phyloP scores from a whole-genome alignment of 176 grass and related monocot genomes.

The Dendrocalamus sinicus region DNA sequence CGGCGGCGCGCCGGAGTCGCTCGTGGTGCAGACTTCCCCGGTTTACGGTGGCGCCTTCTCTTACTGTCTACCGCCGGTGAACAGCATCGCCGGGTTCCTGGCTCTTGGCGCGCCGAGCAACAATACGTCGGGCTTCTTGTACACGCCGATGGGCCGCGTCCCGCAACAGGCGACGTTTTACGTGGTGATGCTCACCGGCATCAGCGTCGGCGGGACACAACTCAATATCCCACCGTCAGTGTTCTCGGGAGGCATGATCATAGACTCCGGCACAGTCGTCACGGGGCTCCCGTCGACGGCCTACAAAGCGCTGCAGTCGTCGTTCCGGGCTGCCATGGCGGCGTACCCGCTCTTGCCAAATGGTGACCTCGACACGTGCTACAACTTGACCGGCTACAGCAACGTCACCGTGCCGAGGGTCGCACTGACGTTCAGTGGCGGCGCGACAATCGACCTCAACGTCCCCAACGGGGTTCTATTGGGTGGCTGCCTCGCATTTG shows the following conservation, averaged over 20 bases:
- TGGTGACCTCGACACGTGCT: constrained; percentile 48
- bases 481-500: constrained; percentile 66
- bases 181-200: constrained; percentile 46
- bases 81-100: constrained; percentile 59
- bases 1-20: constrained; percentile 50
- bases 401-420: constrained; percentile 52
- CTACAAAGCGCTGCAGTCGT: constrained; percentile 51
- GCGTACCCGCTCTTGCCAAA: constrained; percentile 25
- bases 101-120: constrained; percentile 38
- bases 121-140: constrained; percentile 18
- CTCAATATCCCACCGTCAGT: constrained; percentile 35
- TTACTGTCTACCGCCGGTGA: constrained; percentile 67
- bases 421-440: constrained; percentile 42
- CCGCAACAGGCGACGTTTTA: constrained; percentile 43
- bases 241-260: constrained; percentile 53
- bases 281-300: constrained; percentile 47
- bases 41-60: constrained; percentile 36
- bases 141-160: constrained; percentile 48
- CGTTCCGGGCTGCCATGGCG: constrained; percentile 55
- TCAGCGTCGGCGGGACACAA: constrained; percentile 54
- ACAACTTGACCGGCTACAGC: constrained; percentile 53
- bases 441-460: constrained; percentile 48
- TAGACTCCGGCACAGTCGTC: constrained; percentile 70
- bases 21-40: background rate
- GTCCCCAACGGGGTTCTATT: constrained; percentile 45